A percentile compares a stretch with the other conserved stretches of the same genome.
phyloP scores from a whole-genome alignment of 257 asterid species.

The Solanum boliviense region DNA sequence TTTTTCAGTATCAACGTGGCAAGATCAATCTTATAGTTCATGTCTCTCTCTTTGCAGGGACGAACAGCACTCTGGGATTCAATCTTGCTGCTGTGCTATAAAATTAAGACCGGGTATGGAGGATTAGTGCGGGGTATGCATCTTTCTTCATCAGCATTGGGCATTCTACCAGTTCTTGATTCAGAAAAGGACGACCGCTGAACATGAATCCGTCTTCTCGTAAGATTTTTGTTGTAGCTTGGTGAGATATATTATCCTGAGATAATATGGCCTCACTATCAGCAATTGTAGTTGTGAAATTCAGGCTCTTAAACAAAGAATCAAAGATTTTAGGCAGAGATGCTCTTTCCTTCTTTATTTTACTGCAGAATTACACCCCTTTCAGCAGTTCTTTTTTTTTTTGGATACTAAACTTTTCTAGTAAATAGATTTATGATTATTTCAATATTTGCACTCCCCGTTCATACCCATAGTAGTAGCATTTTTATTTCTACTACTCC shows the following conservation, averaged over 20 bases:
- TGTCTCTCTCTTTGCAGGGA: constrained; percentile 46
- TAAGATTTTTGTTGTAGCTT: background rate
- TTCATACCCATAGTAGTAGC: background rate
- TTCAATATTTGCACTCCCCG: background rate
- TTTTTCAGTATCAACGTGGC: background rate
- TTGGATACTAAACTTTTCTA: background rate
- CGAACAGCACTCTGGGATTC: constrained; percentile 96
- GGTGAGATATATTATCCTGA: background rate
- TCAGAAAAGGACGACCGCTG: constrained; percentile 41
- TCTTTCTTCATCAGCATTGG: constrained; percentile 82
- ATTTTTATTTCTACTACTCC: background rate
- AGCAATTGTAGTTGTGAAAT: background rate
- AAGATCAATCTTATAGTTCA: background rate
- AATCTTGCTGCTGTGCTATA: constrained; percentile 60
- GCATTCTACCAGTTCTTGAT: constrained; percentile 67
- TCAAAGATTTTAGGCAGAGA: background rate
- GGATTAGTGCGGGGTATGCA: constrained; percentile 87
- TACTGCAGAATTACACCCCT: background rate
- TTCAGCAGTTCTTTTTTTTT: background rate
- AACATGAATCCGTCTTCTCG: background rate
- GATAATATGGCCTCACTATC: background rate
- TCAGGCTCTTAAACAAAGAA: background rate
- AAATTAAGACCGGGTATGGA: constrained; percentile 57
- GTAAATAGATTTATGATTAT: background rate
- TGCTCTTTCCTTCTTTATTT: background rate